phyloP scores from a whole-genome alignment of 306 rosid species.

The Comarum palustre region DNA sequence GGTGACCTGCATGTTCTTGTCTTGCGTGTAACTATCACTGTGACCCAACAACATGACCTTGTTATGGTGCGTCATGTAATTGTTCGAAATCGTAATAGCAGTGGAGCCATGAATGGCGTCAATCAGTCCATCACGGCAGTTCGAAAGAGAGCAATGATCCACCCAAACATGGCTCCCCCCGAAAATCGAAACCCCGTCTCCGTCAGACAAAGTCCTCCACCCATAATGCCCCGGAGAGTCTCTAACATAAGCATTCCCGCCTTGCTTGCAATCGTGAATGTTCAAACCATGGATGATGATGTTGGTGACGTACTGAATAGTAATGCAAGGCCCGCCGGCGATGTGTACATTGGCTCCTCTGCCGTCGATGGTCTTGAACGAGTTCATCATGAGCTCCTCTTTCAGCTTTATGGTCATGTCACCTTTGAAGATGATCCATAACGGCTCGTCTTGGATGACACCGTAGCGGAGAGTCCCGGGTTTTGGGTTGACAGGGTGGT shows the following conservation, averaged over 20 bases:
- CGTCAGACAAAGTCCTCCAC: conserved; percentile 80
- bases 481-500: conserved; percentile 71
- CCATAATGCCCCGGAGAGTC: conserved; percentile 81
- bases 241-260: conserved; percentile 77
- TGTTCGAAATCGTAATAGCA: conserved; percentile 75
- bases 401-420: conserved; percentile 74
- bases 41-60: conserved; percentile 97
- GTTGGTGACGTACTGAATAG: conserved; percentile 69
- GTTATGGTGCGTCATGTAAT: conserved; percentile 74
- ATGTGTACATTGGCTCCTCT: conserved; percentile 78
- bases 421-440: conserved; percentile 73
- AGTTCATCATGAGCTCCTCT: conserved; percentile 73
- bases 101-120: conserved; percentile 89
- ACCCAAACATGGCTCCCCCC: conserved; percentile 93
- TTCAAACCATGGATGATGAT: conserved; percentile 75
- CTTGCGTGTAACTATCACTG: conserved; percentile 61
- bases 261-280: conserved; percentile 77
- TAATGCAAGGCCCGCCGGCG: conserved; percentile 93
- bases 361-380: conserved; percentile 86
- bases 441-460: conserved; percentile 69
- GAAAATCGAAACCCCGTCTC: conserved; percentile 78
- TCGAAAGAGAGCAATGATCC: conserved; percentile 74
- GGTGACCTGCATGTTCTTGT: conserved; percentile 88
- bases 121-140: conserved; percentile 70
- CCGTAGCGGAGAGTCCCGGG: conserved; percentile 75